Conservation (phyloP, 306 rosid genomes). For the Cicer chorassanicum region DNA sequence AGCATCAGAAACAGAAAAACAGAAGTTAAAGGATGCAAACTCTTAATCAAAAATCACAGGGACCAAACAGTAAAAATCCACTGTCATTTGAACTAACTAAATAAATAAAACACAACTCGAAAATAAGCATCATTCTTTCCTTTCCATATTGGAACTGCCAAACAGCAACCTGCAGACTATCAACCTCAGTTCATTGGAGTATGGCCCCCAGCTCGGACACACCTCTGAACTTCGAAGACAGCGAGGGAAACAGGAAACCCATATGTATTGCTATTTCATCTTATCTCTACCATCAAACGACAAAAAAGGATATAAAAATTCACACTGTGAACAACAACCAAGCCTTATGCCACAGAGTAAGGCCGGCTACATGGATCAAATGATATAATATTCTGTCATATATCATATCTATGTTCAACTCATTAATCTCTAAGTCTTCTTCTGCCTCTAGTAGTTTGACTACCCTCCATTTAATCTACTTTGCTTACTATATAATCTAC, state of each 20-base stretch:
- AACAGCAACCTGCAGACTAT: neutral
- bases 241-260: neutral
- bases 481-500: too few relatives aligned
- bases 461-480: too few relatives aligned
- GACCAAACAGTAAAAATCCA: slow-evolving; percentile 3
- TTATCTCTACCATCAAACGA: neutral
- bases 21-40: neutral
- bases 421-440: too few relatives aligned
- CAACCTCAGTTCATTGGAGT: neutral
- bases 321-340: too few relatives aligned
- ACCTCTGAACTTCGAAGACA: neutral
- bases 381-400: too few relatives aligned
- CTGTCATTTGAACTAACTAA: neutral
- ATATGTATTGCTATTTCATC: neutral
- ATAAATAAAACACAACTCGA: neutral
- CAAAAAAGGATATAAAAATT: too few relatives aligned
- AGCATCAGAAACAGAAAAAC: neutral
- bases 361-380: too few relatives aligned
- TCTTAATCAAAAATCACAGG: neutral
- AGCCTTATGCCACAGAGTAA: too few relatives aligned
- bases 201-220: neutral
- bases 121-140: neutral
- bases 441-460: too few relatives aligned
- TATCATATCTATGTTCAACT: too few relatives aligned
- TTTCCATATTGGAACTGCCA: neutral